These are phyloP conservation scores for Discostella stelligeroides DNA, from an alignment of 108 stramenopile species.

Conservation along the genomic window DNA sequence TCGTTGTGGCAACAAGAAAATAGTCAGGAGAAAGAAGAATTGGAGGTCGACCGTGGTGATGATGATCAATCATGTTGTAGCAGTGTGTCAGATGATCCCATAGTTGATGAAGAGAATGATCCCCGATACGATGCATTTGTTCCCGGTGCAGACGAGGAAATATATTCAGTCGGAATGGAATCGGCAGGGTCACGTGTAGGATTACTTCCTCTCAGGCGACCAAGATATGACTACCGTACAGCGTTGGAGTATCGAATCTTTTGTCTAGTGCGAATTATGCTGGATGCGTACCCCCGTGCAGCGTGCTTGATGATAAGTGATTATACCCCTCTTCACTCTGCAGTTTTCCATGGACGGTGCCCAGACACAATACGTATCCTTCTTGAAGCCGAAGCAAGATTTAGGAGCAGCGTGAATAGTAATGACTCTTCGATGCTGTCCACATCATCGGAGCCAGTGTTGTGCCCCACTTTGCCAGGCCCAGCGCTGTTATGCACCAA, in stretches of 20 bases:
- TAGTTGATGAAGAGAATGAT: constrained; percentile 21
- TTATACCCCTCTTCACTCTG: constrained; percentile 79
- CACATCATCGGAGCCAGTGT: constrained; percentile 8
- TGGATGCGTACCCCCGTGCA: constrained; percentile 65
- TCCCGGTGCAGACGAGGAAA: constrained; percentile 36
- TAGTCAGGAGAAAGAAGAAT: constrained; percentile 2
- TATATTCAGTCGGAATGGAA: constrained; percentile 3
- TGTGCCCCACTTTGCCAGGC: constrained; percentile 24
- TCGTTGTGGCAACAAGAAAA: neutral
- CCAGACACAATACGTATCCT: constrained; percentile 67
- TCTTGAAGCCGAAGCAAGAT: constrained; percentile 54
- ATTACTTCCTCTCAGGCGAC: constrained; percentile 22
- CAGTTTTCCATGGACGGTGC: constrained; percentile 79
- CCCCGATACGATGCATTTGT: constrained; percentile 33
- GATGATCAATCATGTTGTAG: constrained; percentile 30
- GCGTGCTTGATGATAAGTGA: constrained; percentile 77
- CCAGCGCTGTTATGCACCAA: constrained; percentile 61
- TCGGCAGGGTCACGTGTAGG: constrained; percentile 26
- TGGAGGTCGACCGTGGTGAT: neutral
- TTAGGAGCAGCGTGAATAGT: constrained; percentile 7
- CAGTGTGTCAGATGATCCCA: constrained; percentile 27
- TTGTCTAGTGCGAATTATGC: constrained; percentile 69
- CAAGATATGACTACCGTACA: constrained; percentile 42
- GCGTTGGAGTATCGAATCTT: constrained; percentile 66
- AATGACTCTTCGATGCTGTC: constrained; percentile 1